Base-by-base conservation (phyloP, 768 basidiomycete genomes). In the Tulasnella sp. region DNA sequence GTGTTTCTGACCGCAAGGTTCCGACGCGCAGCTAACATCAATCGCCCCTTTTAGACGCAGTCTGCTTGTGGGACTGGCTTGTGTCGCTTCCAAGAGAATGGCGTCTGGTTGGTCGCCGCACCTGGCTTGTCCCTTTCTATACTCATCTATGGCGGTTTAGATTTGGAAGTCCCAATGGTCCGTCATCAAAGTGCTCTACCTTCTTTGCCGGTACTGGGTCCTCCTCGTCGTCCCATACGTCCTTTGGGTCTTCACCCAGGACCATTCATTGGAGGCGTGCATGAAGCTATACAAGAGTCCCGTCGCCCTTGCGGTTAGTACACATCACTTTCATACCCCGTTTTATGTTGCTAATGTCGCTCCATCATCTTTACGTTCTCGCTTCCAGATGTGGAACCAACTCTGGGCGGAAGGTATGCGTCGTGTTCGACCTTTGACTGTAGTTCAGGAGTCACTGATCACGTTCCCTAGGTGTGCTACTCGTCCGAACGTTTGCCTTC, bases 301-400 rank as follows among this genome's bases (percentile, higher is more conserved):
- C 14, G 39, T 41, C n/a, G 42, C 42, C 1, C 67, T 69, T 35
- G 67, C 67, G 17, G 67, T 69, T 29, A 17, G 67, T 69, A 36
- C n/a, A 41, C 0, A 29, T 29, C 14, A n/a, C 14, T 36, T 5
- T 2, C 22, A 3, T 34, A 19, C 59, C 59, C n/a, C 17, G n/a
- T 34, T 17, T 17, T 5, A 9, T 14, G 12, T 17, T 17, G 9
- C 35, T n/a, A 34, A 41, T n/a, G 35, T 14, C 19, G 42, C 11
- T 11, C 29, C 17, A 1, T 37, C 17, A 12, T 36, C 22, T 34
- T 2, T 29, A 1, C 5, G 11, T 63, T 12, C 2, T 47, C 26
- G 26, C 9, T 26, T 70, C 32, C 22, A 47, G 69, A 70, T 70
- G 69, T 70, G 69, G 69, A 70, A 70, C 35, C 69, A 70, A 47